phyloP scores from a whole-genome alignment of 169 alveolate species.

The Eimeria sp. region DNA sequence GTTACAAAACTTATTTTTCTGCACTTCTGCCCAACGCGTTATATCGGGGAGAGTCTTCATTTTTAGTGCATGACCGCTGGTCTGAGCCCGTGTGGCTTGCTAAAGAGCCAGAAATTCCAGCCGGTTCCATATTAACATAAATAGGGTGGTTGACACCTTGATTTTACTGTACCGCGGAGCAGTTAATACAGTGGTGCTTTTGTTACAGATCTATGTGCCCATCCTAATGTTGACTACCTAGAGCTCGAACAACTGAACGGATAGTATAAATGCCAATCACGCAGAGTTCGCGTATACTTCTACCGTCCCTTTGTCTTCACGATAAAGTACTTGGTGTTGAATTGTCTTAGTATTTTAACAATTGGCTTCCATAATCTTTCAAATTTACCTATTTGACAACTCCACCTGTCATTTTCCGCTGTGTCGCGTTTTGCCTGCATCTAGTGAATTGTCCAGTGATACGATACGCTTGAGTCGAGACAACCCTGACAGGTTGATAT shows the following conservation, averaged over 20 bases:
- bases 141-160: neutral
- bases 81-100: slow-evolving; percentile 24
- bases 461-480: no score
- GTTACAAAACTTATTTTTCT: neutral
- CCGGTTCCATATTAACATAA: neutral
- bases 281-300: neutral
- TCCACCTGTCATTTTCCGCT: no score
- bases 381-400: no score
- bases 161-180: neutral
- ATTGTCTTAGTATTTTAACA: no score
- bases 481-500: no score
- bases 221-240: neutral
- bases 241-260: neutral
- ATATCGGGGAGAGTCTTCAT: neutral
- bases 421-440: no score
- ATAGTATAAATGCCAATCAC: neutral
- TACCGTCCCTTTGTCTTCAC: no score
- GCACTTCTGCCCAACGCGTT: neutral
- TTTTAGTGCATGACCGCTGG: slow-evolving; percentile 56
- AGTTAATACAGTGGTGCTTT: neutral
- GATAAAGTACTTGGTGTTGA: no score
- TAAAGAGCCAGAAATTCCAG: neutral
- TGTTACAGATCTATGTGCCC: neutral
- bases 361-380: no score
- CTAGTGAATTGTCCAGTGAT: no score